Evolutionary conservation across 176 grass and related monocot genomes (phyloP).

Genomic region (Carex littledalei): DNA sequence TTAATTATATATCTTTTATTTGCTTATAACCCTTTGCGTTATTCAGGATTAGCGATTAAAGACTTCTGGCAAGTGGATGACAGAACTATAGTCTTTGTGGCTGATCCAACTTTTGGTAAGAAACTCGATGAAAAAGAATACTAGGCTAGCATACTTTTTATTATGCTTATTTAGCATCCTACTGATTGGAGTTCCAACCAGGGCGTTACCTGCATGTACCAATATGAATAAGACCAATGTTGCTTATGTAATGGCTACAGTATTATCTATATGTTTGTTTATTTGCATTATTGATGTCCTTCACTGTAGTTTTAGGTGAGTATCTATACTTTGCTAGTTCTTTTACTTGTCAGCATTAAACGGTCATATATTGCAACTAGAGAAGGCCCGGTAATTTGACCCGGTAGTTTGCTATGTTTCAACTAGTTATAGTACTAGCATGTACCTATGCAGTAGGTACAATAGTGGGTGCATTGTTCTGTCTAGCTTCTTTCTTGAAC

Average conservation of each 20-base stretch:
- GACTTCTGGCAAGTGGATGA: conserved; percentile 98
- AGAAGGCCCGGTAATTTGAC: not conserved
- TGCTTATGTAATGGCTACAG: not conserved
- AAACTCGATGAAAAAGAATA: not conserved
- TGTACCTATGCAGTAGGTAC: not conserved
- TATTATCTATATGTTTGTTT: not conserved
- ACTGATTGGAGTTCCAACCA: not conserved
- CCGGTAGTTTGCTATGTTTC: not conserved
- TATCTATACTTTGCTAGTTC: not conserved
- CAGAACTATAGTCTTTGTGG: conserved; percentile 77
- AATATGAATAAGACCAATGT: not conserved
- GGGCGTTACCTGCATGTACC: not conserved
- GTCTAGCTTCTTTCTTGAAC: not conserved
- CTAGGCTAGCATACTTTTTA: not conserved
- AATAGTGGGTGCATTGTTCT: not conserved
- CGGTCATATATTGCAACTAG: not conserved
- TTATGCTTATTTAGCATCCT: not conserved
- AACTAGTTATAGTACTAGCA: not conserved
- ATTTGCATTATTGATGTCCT: not conserved
- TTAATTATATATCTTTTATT: not conserved
- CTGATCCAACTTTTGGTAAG: conserved; percentile 88
- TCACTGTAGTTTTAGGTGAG: not conserved
- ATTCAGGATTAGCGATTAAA: conserved; percentile 84
- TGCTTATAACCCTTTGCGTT: not conserved
- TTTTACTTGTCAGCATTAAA: not conserved